Conservation (phyloP, 208 protist genomes). For the Entamoeba dispar region DNA sequence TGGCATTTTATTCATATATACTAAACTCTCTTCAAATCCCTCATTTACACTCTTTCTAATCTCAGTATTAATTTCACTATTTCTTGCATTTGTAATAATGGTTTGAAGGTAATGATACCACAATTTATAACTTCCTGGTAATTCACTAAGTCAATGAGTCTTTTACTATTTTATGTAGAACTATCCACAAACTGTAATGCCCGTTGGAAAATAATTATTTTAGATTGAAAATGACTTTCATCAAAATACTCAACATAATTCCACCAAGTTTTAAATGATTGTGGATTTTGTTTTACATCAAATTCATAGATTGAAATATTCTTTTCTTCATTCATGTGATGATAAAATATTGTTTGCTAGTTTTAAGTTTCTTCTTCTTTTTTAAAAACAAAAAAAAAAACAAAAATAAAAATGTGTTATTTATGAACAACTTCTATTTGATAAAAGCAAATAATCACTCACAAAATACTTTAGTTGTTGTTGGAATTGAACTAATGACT, state of each 20-base stretch:
- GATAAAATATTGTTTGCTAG: no score
- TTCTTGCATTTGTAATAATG: background rate
- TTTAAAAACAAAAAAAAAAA: no score
- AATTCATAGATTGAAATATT: background rate
- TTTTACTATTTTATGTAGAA: background rate
- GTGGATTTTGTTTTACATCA: background rate
- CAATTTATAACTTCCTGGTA: background rate
- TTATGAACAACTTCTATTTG: no score
- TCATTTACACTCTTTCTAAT: background rate
- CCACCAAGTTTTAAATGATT: background rate
- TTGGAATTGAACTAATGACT: no score
- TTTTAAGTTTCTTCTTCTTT: no score
- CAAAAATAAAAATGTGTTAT: no score
- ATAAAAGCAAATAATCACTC: no score
- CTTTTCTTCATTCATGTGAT: no score
- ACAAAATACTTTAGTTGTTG: no score
- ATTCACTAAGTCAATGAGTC: background rate
- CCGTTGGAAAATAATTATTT: background rate
- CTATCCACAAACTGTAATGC: background rate
- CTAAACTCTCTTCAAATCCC: background rate
- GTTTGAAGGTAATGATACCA: background rate
- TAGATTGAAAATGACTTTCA: background rate
- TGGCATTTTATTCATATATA: background rate
- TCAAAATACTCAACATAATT: background rate
- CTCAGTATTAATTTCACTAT: background rate